A percentile compares a stretch with the other conserved stretches of the same genome.
These are phyloP conservation scores for Aspergillus ochraceus DNA, from an alignment of 2,329 filamentous ascomycete species.

Conservation along the genomic window DNA sequence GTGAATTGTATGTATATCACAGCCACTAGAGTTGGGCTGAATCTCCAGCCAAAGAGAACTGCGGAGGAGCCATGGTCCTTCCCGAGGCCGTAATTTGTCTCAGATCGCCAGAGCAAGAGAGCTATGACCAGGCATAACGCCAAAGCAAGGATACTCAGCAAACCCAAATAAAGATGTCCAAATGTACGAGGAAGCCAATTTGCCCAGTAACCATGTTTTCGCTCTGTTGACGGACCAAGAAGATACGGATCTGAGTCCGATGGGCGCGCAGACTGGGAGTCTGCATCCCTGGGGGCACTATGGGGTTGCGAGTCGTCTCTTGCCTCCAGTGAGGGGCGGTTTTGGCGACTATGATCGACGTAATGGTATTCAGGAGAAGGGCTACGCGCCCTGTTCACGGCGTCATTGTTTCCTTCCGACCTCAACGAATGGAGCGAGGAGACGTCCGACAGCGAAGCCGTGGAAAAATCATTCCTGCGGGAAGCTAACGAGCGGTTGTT, in stretches of 20 bases:
- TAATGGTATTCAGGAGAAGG: not conserved
- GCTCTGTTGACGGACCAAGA: not conserved
- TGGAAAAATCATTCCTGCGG: not conserved
- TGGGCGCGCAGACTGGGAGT: not conserved
- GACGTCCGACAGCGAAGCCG: not conserved
- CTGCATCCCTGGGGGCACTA: too few species aligned
- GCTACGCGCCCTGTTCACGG: not conserved
- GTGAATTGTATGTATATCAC: constrained; percentile 3
- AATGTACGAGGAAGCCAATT: not conserved
- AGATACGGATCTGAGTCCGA: not conserved
- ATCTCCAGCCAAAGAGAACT: not conserved
- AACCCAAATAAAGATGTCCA: not conserved
- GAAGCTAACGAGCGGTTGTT: not conserved
- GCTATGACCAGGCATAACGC: not conserved
- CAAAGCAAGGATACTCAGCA: not conserved
- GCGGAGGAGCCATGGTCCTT: not conserved
- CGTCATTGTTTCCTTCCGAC: not conserved
- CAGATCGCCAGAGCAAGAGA: not conserved
- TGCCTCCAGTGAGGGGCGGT: not conserved
- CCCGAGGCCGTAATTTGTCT: not conserved
- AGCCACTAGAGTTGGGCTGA: not conserved
- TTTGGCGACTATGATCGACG: not conserved
- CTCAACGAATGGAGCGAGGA: not conserved
- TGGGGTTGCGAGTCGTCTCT: not conserved
- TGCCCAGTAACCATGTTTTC: not conserved